Evolutionary conservation across 805 yeast genomes (phyloP).

Genomic region (Priceomyces fermenticarens): DNA sequence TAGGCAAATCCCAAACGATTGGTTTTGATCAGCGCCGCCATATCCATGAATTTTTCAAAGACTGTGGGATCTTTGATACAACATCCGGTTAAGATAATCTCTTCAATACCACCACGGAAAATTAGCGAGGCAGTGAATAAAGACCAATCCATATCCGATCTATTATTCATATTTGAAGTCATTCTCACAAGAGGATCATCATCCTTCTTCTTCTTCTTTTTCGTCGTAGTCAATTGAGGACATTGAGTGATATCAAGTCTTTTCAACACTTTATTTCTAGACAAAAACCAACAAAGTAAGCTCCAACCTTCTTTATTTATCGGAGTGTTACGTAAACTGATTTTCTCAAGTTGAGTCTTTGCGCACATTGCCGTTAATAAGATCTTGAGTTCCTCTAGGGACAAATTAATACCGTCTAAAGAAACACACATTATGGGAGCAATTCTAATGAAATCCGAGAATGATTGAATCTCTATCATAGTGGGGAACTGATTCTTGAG

Average conservation of each 20-base stretch:
- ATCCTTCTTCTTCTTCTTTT: conserved; percentile 35
- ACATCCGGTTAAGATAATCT: conserved; percentile 75
- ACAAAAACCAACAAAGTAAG: conserved; percentile 68
- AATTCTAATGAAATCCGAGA: conserved; percentile 82
- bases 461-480: conserved; percentile 79
- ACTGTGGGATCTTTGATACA: conserved; percentile 52
- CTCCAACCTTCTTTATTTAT: conserved; percentile 76
- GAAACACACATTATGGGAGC: conserved; percentile 77
- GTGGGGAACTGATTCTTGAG: conserved; percentile 88
- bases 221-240: conserved; percentile 45
- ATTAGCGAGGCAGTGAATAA: conserved; percentile 66
- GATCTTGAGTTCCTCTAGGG: conserved; percentile 73
- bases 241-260: conserved; percentile 73
- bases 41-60: conserved; percentile 53
- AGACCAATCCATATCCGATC: conserved; percentile 83
- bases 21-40: conserved; percentile 56
- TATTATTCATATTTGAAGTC: conserved; percentile 48
- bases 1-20: conserved; percentile 73
- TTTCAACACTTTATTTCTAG: conserved; percentile 55
- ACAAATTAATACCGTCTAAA: conserved; percentile 74
- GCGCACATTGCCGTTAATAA: conserved; percentile 68
- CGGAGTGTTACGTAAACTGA: conserved; percentile 76
- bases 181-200: conserved; percentile 35
- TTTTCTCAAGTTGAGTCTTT: conserved; percentile 63
- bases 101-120: conserved; percentile 74